Conservation (phyloP, 768 basidiomycete genomes). For the Amanita exitialis region DNA sequence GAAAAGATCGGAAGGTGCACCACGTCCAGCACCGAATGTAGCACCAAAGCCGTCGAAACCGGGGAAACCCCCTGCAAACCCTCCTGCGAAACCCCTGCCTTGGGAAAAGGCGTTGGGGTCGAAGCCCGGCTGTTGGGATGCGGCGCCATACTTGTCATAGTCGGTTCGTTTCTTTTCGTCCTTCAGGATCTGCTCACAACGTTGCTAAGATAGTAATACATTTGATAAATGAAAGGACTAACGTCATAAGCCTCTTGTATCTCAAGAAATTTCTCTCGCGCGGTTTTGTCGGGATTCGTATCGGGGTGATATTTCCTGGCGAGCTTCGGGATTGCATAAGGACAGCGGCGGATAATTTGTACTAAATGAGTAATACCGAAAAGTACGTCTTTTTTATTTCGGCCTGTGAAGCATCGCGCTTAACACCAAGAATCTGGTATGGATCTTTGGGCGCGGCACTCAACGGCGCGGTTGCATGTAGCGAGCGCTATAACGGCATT, state of each 20-base stretch:
- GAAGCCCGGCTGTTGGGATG: constrained; percentile 90
- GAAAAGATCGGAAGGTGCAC: constrained; percentile 60
- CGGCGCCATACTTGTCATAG: constrained; percentile 87
- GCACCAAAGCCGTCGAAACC: constrained; percentile 66
- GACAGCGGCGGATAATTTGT: neutral
- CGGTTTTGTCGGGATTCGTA: constrained; percentile 85
- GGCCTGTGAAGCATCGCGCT: constrained; percentile 66
- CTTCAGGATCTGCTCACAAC: constrained; percentile 61
- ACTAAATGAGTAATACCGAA: constrained; percentile 39
- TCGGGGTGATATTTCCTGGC: constrained; percentile 98
- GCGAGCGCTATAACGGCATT: constrained; percentile 42
- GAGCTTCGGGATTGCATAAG: constrained; percentile 42
- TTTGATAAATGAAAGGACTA: constrained; percentile 10
- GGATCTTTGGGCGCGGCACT: constrained; percentile 68
- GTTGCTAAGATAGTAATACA: neutral
- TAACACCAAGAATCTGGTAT: constrained; percentile 85
- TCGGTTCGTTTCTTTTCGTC: constrained; percentile 89
- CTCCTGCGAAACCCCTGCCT: constrained; percentile 25
- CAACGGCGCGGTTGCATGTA: constrained; percentile 59
- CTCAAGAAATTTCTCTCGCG: constrained; percentile 90
- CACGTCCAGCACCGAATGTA: constrained; percentile 39
- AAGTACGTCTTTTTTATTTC: constrained; percentile 99
- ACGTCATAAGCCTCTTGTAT: constrained; percentile 98
- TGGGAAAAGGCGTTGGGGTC: constrained; percentile 75
- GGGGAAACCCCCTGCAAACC: constrained; percentile 46